Conservation (phyloP, 768 basidiomycete species). For the Candolleomyces efflorescens region DNA sequence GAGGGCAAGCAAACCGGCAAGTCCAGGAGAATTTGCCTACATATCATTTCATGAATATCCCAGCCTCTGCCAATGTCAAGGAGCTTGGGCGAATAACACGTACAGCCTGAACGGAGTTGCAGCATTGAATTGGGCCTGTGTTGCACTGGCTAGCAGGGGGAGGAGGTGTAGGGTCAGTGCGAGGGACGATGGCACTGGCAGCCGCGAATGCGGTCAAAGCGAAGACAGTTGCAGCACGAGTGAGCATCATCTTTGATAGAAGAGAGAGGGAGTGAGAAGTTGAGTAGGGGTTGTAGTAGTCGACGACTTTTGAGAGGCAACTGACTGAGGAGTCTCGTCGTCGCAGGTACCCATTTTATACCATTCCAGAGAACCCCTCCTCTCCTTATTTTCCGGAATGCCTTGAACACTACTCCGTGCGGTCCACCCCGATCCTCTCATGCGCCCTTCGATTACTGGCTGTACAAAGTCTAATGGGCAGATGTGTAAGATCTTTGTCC, state of each 20-base stretch:
- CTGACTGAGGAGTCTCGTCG: too few species aligned
- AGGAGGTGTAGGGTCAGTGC: constrained; percentile 12
- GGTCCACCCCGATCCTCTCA: too few species aligned
- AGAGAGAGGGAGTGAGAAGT: constrained; percentile 5
- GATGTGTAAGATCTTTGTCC: too few species aligned
- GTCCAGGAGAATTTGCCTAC: constrained; percentile 13
- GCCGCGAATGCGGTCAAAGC: constrained; percentile 20
- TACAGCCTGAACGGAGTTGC: constrained; percentile 20
- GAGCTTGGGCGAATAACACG: background rate
- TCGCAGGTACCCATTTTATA: too few species aligned
- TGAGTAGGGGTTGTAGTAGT: background rate
- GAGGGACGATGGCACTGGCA: constrained; percentile 14
- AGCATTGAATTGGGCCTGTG: constrained; percentile 23
- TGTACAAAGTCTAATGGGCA: too few species aligned
- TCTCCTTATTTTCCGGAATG: too few species aligned
- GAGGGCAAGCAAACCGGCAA: constrained; percentile 22
- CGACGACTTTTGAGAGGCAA: background rate
- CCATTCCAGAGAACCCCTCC: too few species aligned
- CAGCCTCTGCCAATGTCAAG: background rate
- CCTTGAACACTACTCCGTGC: too few species aligned
- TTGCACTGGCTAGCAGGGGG: constrained; percentile 25
- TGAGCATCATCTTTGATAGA: constrained; percentile 16
- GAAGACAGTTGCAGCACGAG: constrained; percentile 14
- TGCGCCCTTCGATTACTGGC: too few species aligned
- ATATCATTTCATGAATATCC: background rate